Evolutionary conservation across 164 flowering plant species (phyloP), one percentile per base, ranked within the genome.

Genomic region (Buxus sempervirens): DNA sequence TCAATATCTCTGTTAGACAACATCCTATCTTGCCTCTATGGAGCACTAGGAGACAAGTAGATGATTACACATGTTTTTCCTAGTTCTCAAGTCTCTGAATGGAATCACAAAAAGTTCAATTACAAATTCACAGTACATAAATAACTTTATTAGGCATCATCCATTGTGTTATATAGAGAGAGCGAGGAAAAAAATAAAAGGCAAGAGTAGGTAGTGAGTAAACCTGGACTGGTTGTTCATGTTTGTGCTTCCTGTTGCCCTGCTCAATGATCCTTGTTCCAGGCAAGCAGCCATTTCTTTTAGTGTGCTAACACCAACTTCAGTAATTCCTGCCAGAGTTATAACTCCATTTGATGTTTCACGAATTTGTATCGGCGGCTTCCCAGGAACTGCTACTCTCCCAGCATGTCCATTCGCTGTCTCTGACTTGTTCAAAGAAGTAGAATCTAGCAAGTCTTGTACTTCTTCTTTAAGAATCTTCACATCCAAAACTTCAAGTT

Each of bases 211-310:
- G 23, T 48, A 23, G 21, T 27, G 26, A 41, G 45, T 26, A 66
- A 26, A 93, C 99, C 99, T 96, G 57, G 99, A 96, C 70, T 96
- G 98, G 71, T 90, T 90, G 81, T 96, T 96, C 99, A 96, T 96
- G 80, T 96, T 96, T 65, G 98, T 96, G 80, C 99, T 96, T 58
- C 98, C 97, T 19, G 99, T 96, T 58, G 99, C 99, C 72, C 98
- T 78, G 82, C 87, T 85, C 72, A 91, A 66, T 48, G 99, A 96
- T 64, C 99, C 99, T 83, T 91, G 98, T 70, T 92, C 98, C 25
- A 96, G 80, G 72, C 90, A 93, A 67, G 92, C 83, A 66, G 95
- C 86, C 99, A 93, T 96, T 81, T 96, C 99, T 82, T 89, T 88
- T 55, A 88, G 84, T 25, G 95, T 77, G 53, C 78, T 82, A 25